phyloP scores from a whole-genome alignment of 2,329 filamentous ascomycete species.

The Stagonosporopsis vannaccii region DNA sequence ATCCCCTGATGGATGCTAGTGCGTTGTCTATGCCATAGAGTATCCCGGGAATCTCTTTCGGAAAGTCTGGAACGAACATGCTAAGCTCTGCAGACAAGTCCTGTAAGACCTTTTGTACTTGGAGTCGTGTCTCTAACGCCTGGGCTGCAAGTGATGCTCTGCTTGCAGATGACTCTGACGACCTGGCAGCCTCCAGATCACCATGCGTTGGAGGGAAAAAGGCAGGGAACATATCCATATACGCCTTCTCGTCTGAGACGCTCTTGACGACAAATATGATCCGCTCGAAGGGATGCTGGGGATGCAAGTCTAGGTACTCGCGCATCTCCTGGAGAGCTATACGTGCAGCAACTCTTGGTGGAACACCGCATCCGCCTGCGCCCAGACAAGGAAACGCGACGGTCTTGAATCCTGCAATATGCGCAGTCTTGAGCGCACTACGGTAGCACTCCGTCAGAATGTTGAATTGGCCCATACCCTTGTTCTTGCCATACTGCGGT shows the following conservation, averaged over 20 bases:
- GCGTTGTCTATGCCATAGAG: slow-evolving; percentile 27
- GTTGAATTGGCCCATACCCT: slow-evolving; percentile 35
- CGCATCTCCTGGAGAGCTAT: slow-evolving; percentile 44
- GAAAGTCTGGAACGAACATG: slow-evolving; percentile 25
- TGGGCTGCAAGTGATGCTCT: slow-evolving; percentile 23
- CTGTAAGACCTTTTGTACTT: slow-evolving; percentile 25
- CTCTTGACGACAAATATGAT: slow-evolving; percentile 43
- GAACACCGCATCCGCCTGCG: slow-evolving; percentile 42
- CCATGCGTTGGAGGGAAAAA: slow-evolving; percentile 45
- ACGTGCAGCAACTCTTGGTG: slow-evolving; percentile 39
- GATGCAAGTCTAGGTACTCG: slow-evolving; percentile 39
- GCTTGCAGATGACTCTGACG: slow-evolving; percentile 16
- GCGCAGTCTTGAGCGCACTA: slow-evolving; percentile 33
- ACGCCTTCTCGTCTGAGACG: slow-evolving; percentile 36
- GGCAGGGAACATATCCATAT: slow-evolving; percentile 38
- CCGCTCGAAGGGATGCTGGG: slow-evolving; percentile 30
- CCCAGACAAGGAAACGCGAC: slow-evolving; percentile 47
- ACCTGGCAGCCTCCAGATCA: slow-evolving; percentile 33
- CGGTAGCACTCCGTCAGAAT: slow-evolving; percentile 44
- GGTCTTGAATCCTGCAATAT: slow-evolving; percentile 31
- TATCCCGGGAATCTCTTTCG: slow-evolving; percentile 19
- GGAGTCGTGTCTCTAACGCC: slow-evolving; percentile 26
- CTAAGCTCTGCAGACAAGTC: slow-evolving; percentile 25
- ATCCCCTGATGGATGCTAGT: slow-evolving; percentile 24
- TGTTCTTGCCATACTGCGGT: slow-evolving; percentile 30